Percentiles rank a stretch among this genome's conserved stretches.
phyloP scores from a whole-genome alignment of 2,329 filamentous ascomycete genomes.

The Curvularia lunata region DNA sequence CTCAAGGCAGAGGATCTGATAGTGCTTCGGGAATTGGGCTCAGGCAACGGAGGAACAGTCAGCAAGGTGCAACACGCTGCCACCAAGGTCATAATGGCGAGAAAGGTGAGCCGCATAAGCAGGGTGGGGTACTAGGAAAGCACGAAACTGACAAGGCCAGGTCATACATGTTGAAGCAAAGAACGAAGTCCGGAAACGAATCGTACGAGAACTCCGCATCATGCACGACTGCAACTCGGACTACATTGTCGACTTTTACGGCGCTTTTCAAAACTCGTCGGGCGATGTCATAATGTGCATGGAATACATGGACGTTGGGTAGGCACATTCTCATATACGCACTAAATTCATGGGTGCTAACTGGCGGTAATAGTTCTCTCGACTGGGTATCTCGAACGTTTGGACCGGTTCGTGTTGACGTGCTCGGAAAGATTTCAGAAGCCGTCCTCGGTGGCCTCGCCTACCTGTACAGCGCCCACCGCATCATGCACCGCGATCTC shows the following conservation, averaged over 20 bases:
- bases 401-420: slow-evolving; percentile 92
- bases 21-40: slow-evolving; percentile 90
- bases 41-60: slow-evolving; percentile 95
- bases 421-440: slow-evolving; percentile 96
- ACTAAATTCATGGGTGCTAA: slow-evolving; percentile 18
- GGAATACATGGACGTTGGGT: slow-evolving; percentile 99
- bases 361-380: slow-evolving; percentile 68
- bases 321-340: slow-evolving; percentile 51
- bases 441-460: slow-evolving; percentile 91
- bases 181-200: slow-evolving; percentile 94
- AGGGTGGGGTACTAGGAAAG: neutral
- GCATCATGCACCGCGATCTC: slow-evolving; percentile 99
- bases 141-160: slow-evolving; percentile 56
- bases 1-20: slow-evolving; percentile 90
- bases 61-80: slow-evolving; percentile 97
- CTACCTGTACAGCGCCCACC: slow-evolving; percentile 92
- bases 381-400: slow-evolving; percentile 95
- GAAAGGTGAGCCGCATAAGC: slow-evolving; percentile 71
- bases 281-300: slow-evolving; percentile 99
- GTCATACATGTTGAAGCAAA: slow-evolving; percentile 98
- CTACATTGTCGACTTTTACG: slow-evolving; percentile 97
- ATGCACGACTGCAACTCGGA: slow-evolving; percentile 98
- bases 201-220: slow-evolving; percentile 95
- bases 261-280: slow-evolving; percentile 93
- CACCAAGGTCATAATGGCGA: slow-evolving; percentile 95